Evolutionary conservation across 352 stramenopile species (phyloP), one percentile per base, ranked within the genome.

Genomic region (Plasmopara viticola): DNA sequence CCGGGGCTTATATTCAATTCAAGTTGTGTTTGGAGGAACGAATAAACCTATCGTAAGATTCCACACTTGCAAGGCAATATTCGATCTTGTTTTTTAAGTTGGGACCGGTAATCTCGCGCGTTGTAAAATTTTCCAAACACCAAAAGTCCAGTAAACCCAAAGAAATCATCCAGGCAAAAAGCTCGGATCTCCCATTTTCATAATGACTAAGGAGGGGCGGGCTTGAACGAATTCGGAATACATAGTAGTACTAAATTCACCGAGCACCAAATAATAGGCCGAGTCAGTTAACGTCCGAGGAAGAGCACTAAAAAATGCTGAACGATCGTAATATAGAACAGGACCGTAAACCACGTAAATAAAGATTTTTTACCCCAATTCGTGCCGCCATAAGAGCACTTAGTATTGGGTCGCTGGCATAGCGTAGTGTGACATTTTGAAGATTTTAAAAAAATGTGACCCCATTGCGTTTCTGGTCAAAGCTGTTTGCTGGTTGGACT

Each of bases 81-180:
- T 41, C 35, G 14, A 41, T 41, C 14, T 4, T 14, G 14, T 41
- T 41, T 12, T 41, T 41, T 41, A 41, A 17, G 6, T 41, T 41
- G 6, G 35, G 35, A 5, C 35, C 35, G 4, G 35, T 41, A 41
- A 41, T n/a, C 14, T 41, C 35, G 6, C 14, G 6, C 10, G 35
- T 41, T 5, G 6, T 6, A n/a, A 12, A 12, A n/a, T 41, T 6
- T 41, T 41, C 35, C 4, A 41, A 17, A 12, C 35, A 12, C 35
- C 35, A 41, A n/a, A 41, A 41, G 14, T 41, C 12, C 9, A 41
- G 9, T n/a, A 41, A 41, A 17, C 35, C 35, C 35, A 41, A n/a
- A 14, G 35, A 17, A n/a, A 41, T 41, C 35, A 41, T 41, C 35
- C 35, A 41, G 35, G 6, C 35, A 17, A 41, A 41, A 41, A 41